phyloP scores from a whole-genome alignment of 768 basidiomycete genomes.

The Aureoboletus auriporus region DNA sequence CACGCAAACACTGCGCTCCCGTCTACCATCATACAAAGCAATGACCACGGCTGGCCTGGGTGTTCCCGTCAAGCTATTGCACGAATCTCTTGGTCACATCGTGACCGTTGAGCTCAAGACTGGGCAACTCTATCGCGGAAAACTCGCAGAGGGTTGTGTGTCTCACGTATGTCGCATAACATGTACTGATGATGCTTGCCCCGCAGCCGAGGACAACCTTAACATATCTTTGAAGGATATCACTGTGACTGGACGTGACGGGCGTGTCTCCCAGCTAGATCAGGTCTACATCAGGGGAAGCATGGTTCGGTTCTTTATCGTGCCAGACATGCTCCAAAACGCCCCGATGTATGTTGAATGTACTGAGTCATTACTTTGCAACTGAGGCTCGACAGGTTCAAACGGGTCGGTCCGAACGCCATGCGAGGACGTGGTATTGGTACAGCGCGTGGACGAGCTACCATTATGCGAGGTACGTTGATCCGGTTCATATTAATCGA shows the following conservation, averaged over 20 bases:
- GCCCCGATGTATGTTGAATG: constrained; percentile 82
- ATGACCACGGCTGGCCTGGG: constrained; percentile 65
- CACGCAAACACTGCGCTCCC: constrained; percentile 14
- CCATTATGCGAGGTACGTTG: constrained; percentile 90
- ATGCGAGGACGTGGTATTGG: constrained; percentile 99
- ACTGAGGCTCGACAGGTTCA: constrained; percentile 68
- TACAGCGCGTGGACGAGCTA: constrained; percentile 96
- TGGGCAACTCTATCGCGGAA: constrained; percentile 94
- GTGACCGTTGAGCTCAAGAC: constrained; percentile 99
- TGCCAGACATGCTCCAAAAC: constrained; percentile 98
- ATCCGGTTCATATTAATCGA: background rate
- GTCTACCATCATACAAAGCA: constrained; percentile 12
- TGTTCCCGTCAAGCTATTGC: constrained; percentile 93
- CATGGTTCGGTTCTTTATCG: constrained; percentile 98
- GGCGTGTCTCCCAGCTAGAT: constrained; percentile 96
- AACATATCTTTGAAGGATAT: constrained; percentile 96
- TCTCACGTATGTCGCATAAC: constrained; percentile 4
- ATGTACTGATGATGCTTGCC: constrained; percentile 15
- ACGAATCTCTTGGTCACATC: constrained; percentile 93
- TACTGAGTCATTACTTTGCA: constrained; percentile 1
- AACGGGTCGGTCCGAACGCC: constrained; percentile 95
- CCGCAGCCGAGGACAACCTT: constrained; percentile 93
- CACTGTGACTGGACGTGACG: constrained; percentile 96
- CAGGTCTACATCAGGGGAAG: constrained; percentile 99
- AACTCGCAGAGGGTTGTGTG: constrained; percentile 81